phyloP scores from a whole-genome alignment of 106 monocot genomes.

The Hemerocallis citrina region DNA sequence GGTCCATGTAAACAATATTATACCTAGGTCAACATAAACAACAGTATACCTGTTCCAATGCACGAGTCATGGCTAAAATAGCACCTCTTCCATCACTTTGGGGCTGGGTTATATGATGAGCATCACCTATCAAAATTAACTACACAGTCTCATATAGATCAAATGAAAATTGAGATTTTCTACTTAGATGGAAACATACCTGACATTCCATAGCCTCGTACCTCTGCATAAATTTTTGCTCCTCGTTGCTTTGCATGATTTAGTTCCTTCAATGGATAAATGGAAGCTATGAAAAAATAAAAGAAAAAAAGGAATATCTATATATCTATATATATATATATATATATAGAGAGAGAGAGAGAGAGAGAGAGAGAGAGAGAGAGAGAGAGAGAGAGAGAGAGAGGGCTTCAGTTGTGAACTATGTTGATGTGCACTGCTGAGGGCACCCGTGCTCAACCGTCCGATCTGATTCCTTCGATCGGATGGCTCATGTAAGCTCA shows the following conservation, averaged over 20 bases:
- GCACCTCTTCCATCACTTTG: conserved; percentile 89
- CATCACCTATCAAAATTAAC: conserved; percentile 56
- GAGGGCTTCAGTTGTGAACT: too few species aligned
- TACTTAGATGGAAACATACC: conserved; percentile 26
- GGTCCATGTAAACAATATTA: too few species aligned
- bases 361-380: too few species aligned
- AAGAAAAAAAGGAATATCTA: neutral
- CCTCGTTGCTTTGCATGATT: conserved; percentile 84
- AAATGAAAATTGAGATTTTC: conserved; percentile 2
- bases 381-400: too few species aligned
- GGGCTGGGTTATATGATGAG: conserved; percentile 92
- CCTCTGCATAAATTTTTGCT: conserved; percentile 93
- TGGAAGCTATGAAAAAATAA: neutral
- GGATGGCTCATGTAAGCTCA: too few species aligned
- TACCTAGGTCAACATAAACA: neutral
- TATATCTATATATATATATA: too few species aligned
- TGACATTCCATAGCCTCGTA: conserved; percentile 97
- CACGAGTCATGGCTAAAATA: conserved; percentile 82
- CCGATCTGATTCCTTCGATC: too few species aligned
- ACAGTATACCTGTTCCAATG: conserved; percentile 60
- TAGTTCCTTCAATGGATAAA: conserved; percentile 35
- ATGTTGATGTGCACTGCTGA: too few species aligned
- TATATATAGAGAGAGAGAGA: too few species aligned
- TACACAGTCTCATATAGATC: neutral
- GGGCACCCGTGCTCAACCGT: too few species aligned